Evolutionary conservation across 768 basidiomycete species (phyloP).

Genomic region (Dacryopinax spathularia): DNA sequence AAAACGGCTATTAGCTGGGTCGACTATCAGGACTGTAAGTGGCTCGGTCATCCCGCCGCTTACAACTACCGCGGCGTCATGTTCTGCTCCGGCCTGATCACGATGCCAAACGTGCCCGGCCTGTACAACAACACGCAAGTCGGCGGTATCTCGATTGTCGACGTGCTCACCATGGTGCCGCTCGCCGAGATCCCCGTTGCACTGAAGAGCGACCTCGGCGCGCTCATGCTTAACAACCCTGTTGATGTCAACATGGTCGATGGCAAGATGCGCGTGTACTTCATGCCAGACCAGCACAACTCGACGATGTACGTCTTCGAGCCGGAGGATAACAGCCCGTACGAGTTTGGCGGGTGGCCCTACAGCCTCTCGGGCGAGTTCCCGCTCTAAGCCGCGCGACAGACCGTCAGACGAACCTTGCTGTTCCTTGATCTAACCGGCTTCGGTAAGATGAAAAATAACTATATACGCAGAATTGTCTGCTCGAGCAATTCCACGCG

Average conservation of each 20-base stretch:
- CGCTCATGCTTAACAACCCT: constrained; percentile 3
- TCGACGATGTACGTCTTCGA: constrained; percentile 6
- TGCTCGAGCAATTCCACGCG: no score
- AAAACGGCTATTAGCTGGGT: no score
- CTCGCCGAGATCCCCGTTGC: constrained; percentile 4
- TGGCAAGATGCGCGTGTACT: constrained; percentile 5
- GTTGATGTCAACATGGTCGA: constrained; percentile 5
- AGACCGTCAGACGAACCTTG: no score
- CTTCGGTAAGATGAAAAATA: no score
- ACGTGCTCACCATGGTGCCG: constrained; percentile 10
- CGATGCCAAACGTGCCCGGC: no score
- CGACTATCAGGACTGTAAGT: constrained; percentile 13
- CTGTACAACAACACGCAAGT: constrained; percentile 6
- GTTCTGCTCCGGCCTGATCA: constrained; percentile 11
- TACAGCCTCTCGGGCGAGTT: no score
- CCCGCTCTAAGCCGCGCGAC: no score
- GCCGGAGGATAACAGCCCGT: neutral
- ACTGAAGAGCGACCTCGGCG: constrained; percentile 6
- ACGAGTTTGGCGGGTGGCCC: neutral
- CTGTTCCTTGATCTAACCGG: no score
- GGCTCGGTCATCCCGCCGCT: constrained; percentile 7
- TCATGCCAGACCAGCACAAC: constrained; percentile 7
- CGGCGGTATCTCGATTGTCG: constrained; percentile 11
- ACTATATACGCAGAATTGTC: no score
- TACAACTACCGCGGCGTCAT: constrained; percentile 2